Conservation (phyloP, 805 yeast genomes). For the Sugiyamaella lignohabitans region DNA sequence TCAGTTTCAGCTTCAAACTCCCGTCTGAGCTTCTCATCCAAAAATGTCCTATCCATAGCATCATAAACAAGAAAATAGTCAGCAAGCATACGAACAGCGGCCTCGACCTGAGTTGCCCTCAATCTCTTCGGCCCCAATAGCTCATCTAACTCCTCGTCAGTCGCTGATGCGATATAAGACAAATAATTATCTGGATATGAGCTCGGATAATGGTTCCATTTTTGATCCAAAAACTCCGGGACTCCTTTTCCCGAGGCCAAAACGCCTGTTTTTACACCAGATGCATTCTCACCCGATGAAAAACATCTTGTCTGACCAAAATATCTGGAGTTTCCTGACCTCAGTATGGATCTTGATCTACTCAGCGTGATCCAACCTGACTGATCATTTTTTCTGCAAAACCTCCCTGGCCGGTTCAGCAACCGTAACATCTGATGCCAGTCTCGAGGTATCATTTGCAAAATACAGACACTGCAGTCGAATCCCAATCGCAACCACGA, state of each 20-base stretch:
- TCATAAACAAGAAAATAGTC: conserved; percentile 28
- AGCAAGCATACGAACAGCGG: conserved; percentile 28
- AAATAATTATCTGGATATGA: conserved; percentile 2
- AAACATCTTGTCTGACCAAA: too few species aligned
- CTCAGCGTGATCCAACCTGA: too few species aligned
- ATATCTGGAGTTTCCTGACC: too few species aligned
- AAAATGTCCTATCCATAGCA: conserved; percentile 23
- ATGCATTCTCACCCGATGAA: too few species aligned
- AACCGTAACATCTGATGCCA: too few species aligned
- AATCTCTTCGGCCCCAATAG: conserved; percentile 24
- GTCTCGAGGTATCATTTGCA: too few species aligned
- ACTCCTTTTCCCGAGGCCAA: background rate
- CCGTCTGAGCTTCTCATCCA: conserved; percentile 13
- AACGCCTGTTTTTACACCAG: too few species aligned
- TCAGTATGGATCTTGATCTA: too few species aligned
- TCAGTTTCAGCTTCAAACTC: conserved; percentile 12
- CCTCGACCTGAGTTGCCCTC: conserved; percentile 26
- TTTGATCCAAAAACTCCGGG: background rate
- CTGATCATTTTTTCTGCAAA: too few species aligned
- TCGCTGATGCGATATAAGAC: conserved; percentile 4
- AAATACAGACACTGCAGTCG: too few species aligned
- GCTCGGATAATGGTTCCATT: background rate
- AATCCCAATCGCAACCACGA: too few species aligned
- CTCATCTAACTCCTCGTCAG: conserved; percentile 13
- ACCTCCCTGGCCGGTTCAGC: too few species aligned